phyloP scores from a whole-genome alignment of 148 eudicot species.

The Polygonum aviculare region DNA sequence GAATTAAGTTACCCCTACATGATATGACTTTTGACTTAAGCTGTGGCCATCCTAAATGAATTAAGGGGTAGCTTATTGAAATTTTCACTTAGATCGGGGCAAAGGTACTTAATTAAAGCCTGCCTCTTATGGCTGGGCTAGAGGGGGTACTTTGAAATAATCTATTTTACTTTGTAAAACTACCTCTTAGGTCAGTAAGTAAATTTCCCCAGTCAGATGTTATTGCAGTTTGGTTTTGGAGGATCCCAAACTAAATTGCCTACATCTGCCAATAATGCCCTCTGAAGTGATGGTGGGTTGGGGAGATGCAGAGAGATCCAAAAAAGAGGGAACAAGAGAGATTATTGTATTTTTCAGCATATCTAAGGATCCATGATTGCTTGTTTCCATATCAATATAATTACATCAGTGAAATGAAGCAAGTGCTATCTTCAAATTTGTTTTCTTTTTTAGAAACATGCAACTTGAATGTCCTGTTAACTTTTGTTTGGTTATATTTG shows the following conservation, averaged over 20 bases:
- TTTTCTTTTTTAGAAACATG: background rate
- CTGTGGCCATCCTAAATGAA: background rate
- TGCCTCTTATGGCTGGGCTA: background rate
- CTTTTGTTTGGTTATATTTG: background rate
- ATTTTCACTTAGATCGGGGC: background rate
- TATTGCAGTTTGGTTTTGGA: background rate
- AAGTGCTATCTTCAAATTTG: background rate
- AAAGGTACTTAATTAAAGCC: background rate
- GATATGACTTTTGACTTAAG: background rate
- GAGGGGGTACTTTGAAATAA: background rate
- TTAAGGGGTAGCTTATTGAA: background rate
- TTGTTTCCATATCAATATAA: background rate
- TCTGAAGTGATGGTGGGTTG: background rate
- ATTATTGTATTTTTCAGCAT: background rate
- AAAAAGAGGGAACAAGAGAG: background rate
- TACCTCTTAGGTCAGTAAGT: background rate
- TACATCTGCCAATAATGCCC: background rate
- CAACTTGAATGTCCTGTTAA: background rate
- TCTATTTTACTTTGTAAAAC: background rate
- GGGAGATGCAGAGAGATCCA: background rate
- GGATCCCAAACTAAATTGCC: background rate
- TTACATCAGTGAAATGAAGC: background rate
- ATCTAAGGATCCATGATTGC: background rate
- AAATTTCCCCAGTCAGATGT: background rate
- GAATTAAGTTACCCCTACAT: background rate